Evolutionary conservation across 768 basidiomycete species (phyloP), one percentile per base, ranked within the genome.

Genomic region (Termitomyces sp.): DNA sequence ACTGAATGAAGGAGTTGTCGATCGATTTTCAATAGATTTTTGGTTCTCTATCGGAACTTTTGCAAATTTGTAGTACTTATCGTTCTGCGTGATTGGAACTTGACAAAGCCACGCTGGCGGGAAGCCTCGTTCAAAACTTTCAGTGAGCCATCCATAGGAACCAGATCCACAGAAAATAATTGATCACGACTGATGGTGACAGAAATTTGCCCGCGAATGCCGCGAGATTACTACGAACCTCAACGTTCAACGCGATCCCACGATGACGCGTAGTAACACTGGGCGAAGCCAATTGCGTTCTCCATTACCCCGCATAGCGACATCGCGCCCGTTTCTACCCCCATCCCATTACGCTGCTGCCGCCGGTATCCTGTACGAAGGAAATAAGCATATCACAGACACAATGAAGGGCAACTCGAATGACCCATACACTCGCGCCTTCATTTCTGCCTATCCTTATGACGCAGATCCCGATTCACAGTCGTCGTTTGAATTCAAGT

Each of bases 321-420:
- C 73, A 69, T n/a, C 75, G 3, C 74, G 71, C 11, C 69, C 71
- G 1, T 84, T 81, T 62, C 65, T 81, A 19, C 83, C 83, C 12
- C 82, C 83, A 0, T 77, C 83, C 41, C 76, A 83, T 59, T 84
- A 82, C 64, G 83, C 82, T 6, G 78, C 77, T 17, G 82, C 79
- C 1, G 82, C 77, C 3, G 81, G 80, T 0, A 57, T 65, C 25
- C 43, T 53, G 27, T 65, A 61, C 56, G 57, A 62, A 34, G 29
- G 40, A 23, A 34, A 51, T 47, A 23, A 62, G 32, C 41, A 51
- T 46, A 35, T 38, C 14, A 25, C 48, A 40, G 42, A 21, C 25
- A 53, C 50, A 46, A 45, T 29, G 16, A 56, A 48, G 10, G 45
- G 41, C 2, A 48, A 53, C 23, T 32, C 43, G 27, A 51, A 54